phyloP scores from a whole-genome alignment of 768 basidiomycete genomes.

The Leucocoprinus sp. region DNA sequence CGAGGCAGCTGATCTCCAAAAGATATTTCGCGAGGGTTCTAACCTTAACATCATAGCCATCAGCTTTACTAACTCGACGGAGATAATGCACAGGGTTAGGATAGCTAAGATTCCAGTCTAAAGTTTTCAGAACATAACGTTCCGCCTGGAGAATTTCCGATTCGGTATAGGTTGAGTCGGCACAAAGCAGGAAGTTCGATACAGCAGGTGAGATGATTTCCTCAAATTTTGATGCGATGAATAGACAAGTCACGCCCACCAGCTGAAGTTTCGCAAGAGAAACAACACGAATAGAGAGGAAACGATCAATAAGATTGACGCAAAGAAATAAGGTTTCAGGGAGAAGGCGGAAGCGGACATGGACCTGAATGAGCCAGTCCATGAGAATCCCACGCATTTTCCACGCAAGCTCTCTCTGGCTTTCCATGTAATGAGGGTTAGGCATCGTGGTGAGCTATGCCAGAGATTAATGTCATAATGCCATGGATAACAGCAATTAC shows the following conservation, averaged over 20 bases:
- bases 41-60: constrained; percentile 89
- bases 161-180: constrained; percentile 82
- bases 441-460: constrained; percentile 74
- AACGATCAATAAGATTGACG: constrained; percentile 87
- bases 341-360: constrained; percentile 83
- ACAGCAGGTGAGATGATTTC: constrained; percentile 91
- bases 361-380: constrained; percentile 96
- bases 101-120: constrained; percentile 89
- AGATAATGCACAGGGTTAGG: constrained; percentile 95
- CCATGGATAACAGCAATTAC: constrained; percentile 11
- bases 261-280: constrained; percentile 92
- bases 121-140: constrained; percentile 85
- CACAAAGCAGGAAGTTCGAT: constrained; percentile 80
- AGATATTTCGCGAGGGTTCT: constrained; percentile 92
- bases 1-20: constrained; percentile 83
- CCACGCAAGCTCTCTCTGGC: constrained; percentile 92
- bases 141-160: constrained; percentile 63
- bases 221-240: constrained; percentile 93
- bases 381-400: constrained; percentile 91
- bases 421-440: constrained; percentile 91
- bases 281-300: constrained; percentile 68
- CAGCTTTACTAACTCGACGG: constrained; percentile 89
- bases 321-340: constrained; percentile 94
- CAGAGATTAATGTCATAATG: not conserved
- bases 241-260: constrained; percentile 90